These are phyloP conservation scores for Ambrosia artemisiifolia DNA, from an alignment of 129 eudicot species.

Conservation along the genomic window DNA sequence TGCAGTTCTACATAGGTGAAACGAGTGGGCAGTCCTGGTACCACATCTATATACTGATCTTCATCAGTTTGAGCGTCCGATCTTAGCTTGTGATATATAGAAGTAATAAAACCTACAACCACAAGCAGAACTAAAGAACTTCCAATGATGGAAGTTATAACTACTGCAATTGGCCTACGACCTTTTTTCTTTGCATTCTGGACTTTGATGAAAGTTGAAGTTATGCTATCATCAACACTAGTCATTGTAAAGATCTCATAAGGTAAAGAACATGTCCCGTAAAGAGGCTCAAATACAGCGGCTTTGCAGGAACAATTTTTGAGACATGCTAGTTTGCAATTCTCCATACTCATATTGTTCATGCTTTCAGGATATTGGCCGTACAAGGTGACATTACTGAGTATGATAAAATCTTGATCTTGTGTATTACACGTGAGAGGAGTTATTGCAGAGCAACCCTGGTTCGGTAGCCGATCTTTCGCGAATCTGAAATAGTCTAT, in stretches of 20 bases:
- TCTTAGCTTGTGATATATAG: not conserved
- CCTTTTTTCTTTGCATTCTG: conserved; percentile 1
- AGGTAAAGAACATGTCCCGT: not conserved
- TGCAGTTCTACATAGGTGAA: conserved; percentile 28
- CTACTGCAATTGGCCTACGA: not conserved
- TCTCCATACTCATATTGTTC: conserved; percentile 9
- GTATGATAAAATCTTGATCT: conserved; percentile 23
- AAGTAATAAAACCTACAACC: not conserved
- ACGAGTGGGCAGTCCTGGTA: conserved; percentile 29
- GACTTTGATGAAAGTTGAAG: conserved; percentile 23
- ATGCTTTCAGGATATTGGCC: not conserved
- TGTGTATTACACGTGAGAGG: not conserved
- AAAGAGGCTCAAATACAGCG: conserved; percentile 8
- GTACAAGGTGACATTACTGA: not conserved
- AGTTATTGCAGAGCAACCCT: conserved; percentile 23
- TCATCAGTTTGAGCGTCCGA: conserved; percentile 2
- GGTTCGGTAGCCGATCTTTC: not conserved
- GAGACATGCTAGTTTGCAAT: conserved; percentile 31
- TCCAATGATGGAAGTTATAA: conserved; percentile 1
- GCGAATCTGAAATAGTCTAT: conserved; percentile 8
- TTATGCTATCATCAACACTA: not conserved
- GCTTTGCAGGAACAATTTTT: conserved; percentile 36
- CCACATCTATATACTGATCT: not conserved
- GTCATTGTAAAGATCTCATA: conserved; percentile 27
- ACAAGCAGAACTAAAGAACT: not conserved